A percentile compares a stretch with the other conserved stretches of the same genome.
Evolutionary conservation across 352 stramenopile species (phyloP).

Genomic region (Pythium coloratum): DNA sequence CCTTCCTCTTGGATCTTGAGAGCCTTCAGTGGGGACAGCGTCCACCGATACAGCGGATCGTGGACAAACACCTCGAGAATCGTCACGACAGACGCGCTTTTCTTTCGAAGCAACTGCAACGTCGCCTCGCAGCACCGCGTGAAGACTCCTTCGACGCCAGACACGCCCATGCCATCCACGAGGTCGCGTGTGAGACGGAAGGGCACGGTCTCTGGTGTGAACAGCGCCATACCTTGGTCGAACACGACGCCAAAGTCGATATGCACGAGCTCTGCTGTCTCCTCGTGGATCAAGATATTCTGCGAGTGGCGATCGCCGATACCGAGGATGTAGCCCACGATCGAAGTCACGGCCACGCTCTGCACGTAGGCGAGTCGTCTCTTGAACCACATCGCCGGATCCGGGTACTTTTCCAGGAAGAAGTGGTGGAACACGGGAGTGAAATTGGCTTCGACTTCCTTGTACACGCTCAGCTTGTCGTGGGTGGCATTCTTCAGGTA

Average conservation of each 20-base stretch:
- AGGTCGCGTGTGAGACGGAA: slow-evolving; percentile 99
- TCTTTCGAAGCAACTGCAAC: slow-evolving; percentile 90
- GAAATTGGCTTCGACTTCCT: slow-evolving; percentile 93
- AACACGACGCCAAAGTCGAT: slow-evolving; percentile 99
- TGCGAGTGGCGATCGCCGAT: slow-evolving; percentile 99
- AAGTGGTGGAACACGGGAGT: slow-evolving; percentile 98
- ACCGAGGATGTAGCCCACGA: slow-evolving; percentile 95
- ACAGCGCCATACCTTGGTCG: slow-evolving; percentile 95
- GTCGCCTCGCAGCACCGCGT: slow-evolving; percentile 93
- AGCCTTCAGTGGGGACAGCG: slow-evolving; percentile 89
- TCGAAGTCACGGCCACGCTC: slow-evolving; percentile 96
- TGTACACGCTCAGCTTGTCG: slow-evolving; percentile 84
- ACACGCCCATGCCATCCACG: slow-evolving; percentile 99
- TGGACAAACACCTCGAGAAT: slow-evolving; percentile 99
- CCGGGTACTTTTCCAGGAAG: slow-evolving; percentile 97
- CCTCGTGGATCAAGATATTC: slow-evolving; percentile 98
- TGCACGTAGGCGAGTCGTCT: slow-evolving; percentile 94
- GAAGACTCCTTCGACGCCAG: slow-evolving; percentile 96
- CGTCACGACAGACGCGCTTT: slow-evolving; percentile 94
- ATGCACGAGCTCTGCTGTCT: slow-evolving; percentile 98
- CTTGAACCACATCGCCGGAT: slow-evolving; percentile 92
- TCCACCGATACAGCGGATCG: slow-evolving; percentile 99
- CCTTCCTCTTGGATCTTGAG: slow-evolving; percentile 76
- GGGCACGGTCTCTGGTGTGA: slow-evolving; percentile 97
- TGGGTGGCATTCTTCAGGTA: slow-evolving; percentile 66